Evolutionary conservation across 78 protist species (phyloP).

Genomic region (Dictyostelium brefeldianum): DNA sequence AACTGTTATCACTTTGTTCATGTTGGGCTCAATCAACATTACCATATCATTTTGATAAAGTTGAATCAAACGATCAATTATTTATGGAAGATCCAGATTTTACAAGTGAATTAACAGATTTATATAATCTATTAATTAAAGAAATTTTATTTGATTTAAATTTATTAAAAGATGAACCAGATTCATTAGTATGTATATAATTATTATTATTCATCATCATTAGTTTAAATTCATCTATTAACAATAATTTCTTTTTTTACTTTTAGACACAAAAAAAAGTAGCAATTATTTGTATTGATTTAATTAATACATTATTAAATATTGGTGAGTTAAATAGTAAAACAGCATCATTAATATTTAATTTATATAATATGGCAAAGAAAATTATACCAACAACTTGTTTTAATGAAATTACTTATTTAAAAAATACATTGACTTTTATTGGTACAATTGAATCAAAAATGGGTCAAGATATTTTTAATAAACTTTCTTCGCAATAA

Average conservation of each 20-base stretch:
- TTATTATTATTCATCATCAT: neutral
- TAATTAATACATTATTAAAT: slow-evolving; percentile 44
- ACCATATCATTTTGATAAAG: slow-evolving; percentile 77
- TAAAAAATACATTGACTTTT: slow-evolving; percentile 36
- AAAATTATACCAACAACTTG: slow-evolving; percentile 41
- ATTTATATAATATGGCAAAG: slow-evolving; percentile 74
- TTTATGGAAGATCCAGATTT: slow-evolving; percentile 76
- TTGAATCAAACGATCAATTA: slow-evolving; percentile 73
- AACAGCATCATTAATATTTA: slow-evolving; percentile 65
- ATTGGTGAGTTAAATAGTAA: slow-evolving; percentile 62
- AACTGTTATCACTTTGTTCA: slow-evolving; percentile 55
- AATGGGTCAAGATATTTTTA: slow-evolving; percentile 37
- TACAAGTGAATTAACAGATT: slow-evolving; percentile 47
- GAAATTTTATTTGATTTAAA: slow-evolving; percentile 57
- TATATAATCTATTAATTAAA: slow-evolving; percentile 49
- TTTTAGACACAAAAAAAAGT: slow-evolving; percentile 72
- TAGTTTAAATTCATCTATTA: neutral
- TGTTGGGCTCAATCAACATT: slow-evolving; percentile 62
- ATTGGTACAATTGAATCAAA: slow-evolving; percentile 42
- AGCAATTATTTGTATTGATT: slow-evolving; percentile 53
- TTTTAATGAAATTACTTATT: slow-evolving; percentile 34
- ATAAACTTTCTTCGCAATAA: slow-evolving; percentile 22
- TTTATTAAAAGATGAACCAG: slow-evolving; percentile 67
- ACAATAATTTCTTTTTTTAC: neutral
- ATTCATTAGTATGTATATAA: slow-evolving; percentile 62